phyloP scores from a whole-genome alignment of 192 early-diverging fungal species.

The Linnemannia elongata region DNA sequence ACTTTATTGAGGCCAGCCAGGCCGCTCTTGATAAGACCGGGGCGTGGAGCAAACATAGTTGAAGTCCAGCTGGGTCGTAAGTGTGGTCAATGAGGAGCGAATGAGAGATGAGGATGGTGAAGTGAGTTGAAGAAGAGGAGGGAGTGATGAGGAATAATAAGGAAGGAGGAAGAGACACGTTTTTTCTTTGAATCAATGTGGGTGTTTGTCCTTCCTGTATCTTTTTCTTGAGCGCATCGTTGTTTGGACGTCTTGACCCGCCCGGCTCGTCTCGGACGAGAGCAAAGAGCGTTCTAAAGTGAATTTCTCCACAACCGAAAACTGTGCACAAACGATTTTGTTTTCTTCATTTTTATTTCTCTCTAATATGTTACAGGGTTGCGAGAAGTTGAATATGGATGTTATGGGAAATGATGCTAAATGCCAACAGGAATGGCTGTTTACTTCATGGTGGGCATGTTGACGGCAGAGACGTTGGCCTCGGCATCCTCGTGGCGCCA shows the following conservation, averaged over 20 bases:
- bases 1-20: conserved; percentile 9
- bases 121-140: no score
- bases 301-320: not conserved
- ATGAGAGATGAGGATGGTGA: conserved; percentile 1
- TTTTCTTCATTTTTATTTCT: conserved; percentile 13
- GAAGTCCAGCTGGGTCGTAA: not conserved
- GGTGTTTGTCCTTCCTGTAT: no score
- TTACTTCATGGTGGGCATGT: conserved; percentile 88
- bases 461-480: conserved; percentile 74
- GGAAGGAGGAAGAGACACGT: not conserved
- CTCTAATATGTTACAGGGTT: conserved; percentile 14
- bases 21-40: not conserved
- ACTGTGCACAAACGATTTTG: not conserved
- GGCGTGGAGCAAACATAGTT: conserved; percentile 16
- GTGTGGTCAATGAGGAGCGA: not conserved
- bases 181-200: no score
- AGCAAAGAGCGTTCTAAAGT: no score
- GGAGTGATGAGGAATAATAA: conserved; percentile 7
- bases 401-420: not conserved
- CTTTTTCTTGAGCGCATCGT: no score
- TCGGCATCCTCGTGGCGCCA: conserved; percentile 92
- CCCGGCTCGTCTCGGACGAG: no score
- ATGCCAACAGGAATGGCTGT: not conserved
- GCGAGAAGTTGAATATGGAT: not conserved
- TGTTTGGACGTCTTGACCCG: no score